A percentile compares a stretch with the other conserved stretches of the same genome.
Evolutionary conservation across 83 land plant species (phyloP).

Genomic region (Picea engelmannii): DNA sequence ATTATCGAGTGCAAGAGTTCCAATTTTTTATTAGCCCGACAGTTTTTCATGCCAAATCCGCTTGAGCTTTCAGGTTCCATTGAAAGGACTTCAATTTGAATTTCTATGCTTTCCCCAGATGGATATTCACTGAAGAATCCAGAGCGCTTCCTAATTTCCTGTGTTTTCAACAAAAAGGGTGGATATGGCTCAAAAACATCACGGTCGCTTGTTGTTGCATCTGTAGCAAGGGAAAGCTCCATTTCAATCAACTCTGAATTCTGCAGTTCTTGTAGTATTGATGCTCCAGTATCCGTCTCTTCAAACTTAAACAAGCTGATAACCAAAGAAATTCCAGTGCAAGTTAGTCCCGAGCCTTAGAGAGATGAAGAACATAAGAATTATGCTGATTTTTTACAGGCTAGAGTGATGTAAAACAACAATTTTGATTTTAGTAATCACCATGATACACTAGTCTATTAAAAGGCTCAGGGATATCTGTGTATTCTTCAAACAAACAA

Average conservation of each 20-base stretch:
- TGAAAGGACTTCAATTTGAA: background rate
- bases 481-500: background rate
- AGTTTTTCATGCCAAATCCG: too few relatives aligned
- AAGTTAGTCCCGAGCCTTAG: background rate
- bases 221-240: background rate
- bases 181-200: slow-evolving; percentile 20
- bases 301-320: slow-evolving; percentile 10
- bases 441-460: background rate
- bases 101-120: background rate
- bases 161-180: slow-evolving; percentile 4
- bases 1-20: background rate
- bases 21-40: background rate
- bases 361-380: background rate
- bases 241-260: background rate
- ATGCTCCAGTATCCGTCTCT: slow-evolving; percentile 3
- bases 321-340: background rate
- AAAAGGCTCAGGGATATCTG: background rate
- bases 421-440: background rate
- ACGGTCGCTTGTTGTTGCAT: background rate
- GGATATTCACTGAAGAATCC: slow-evolving; percentile 3
- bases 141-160: slow-evolving; percentile 11
- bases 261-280: slow-evolving; percentile 8
- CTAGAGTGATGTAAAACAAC: background rate
- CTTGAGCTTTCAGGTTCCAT: too few relatives aligned
- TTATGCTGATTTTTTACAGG: background rate